phyloP scores from a whole-genome alignment of 2,329 filamentous ascomycete genomes.

The Xylaria sp. region DNA sequence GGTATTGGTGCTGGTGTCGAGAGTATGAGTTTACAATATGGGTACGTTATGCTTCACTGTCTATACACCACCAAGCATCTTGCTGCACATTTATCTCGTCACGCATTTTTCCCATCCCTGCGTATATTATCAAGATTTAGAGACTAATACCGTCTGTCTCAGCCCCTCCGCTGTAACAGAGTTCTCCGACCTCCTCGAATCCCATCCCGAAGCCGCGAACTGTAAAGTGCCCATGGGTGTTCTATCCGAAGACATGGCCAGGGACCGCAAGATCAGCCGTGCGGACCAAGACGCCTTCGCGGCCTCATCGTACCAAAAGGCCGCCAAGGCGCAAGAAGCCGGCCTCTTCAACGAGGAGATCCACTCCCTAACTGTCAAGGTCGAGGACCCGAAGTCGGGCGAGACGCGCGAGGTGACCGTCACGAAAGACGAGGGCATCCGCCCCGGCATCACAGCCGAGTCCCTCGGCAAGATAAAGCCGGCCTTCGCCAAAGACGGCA shows the following conservation, averaged over 20 bases:
- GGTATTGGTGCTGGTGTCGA: constrained; percentile 95
- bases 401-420: constrained; percentile 88
- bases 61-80: background rate
- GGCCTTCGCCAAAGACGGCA: constrained; percentile 90
- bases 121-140: background rate
- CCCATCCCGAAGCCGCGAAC: constrained; percentile 83
- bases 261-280: constrained; percentile 79
- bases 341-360: constrained; percentile 97
- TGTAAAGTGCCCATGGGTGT: constrained; percentile 98
- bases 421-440: constrained; percentile 85
- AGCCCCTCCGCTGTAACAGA: constrained; percentile 87
- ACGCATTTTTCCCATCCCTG: background rate
- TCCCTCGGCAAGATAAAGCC: constrained; percentile 90
- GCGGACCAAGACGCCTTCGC: constrained; percentile 90
- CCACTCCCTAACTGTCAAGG: constrained; percentile 84
- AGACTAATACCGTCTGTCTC: constrained; percentile 27
- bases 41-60: constrained; percentile 61
- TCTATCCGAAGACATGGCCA: constrained; percentile 93
- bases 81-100: background rate
- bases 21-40: constrained; percentile 95
- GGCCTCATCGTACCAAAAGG: constrained; percentile 92
- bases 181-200: constrained; percentile 90
- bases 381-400: constrained; percentile 89
- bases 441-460: constrained; percentile 86
- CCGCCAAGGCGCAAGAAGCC: constrained; percentile 81